Evolutionary conservation across 2,329 filamentous ascomycete species (phyloP).

Genomic region (Leptoxyphium fumago): DNA sequence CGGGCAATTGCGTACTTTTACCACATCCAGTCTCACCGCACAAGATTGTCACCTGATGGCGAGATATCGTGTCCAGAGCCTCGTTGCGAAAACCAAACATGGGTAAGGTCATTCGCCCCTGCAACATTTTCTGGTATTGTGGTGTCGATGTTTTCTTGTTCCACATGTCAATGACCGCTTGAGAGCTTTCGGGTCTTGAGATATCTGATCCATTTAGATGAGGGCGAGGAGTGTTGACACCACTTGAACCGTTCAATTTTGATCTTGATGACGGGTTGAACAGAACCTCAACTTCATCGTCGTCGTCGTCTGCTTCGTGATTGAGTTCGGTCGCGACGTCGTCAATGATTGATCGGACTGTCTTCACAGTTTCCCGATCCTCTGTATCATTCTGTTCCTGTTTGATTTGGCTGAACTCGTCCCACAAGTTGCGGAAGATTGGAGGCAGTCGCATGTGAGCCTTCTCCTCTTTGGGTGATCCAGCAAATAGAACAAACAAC

Average conservation of each 20-base stretch:
- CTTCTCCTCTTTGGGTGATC: slow-evolving; percentile 74
- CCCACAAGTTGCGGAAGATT: slow-evolving; percentile 74
- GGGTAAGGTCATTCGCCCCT: slow-evolving; percentile 63
- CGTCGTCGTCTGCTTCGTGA: slow-evolving; percentile 41
- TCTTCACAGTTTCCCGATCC: slow-evolving; percentile 55
- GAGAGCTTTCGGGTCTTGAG: slow-evolving; percentile 12
- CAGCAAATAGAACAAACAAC: slow-evolving; percentile 65
- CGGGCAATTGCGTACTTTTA: slow-evolving; percentile 94
- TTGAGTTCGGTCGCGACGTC: not conserved
- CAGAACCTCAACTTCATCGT: slow-evolving; percentile 41
- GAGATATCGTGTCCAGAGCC: slow-evolving; percentile 62
- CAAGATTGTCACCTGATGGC: slow-evolving; percentile 76
- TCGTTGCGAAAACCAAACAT: slow-evolving; percentile 76
- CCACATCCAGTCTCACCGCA: slow-evolving; percentile 95
- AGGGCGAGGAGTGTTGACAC: slow-evolving; percentile 17
- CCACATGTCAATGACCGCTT: slow-evolving; percentile 38
- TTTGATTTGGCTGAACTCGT: slow-evolving; percentile 56
- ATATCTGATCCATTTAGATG: slow-evolving; percentile 8
- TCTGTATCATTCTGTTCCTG: slow-evolving; percentile 54
- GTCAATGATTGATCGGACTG: slow-evolving; percentile 55
- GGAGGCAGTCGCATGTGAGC: slow-evolving; percentile 62
- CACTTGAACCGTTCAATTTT: slow-evolving; percentile 20
- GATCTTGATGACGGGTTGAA: slow-evolving; percentile 59
- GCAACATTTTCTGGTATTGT: slow-evolving; percentile 64
- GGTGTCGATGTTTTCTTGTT: slow-evolving; percentile 32